Percentiles rank a stretch among this genome's conserved stretches.
Evolutionary conservation across 2,329 filamentous ascomycete species (phyloP).

Genomic region (Arthrobotrys entomopaga): DNA sequence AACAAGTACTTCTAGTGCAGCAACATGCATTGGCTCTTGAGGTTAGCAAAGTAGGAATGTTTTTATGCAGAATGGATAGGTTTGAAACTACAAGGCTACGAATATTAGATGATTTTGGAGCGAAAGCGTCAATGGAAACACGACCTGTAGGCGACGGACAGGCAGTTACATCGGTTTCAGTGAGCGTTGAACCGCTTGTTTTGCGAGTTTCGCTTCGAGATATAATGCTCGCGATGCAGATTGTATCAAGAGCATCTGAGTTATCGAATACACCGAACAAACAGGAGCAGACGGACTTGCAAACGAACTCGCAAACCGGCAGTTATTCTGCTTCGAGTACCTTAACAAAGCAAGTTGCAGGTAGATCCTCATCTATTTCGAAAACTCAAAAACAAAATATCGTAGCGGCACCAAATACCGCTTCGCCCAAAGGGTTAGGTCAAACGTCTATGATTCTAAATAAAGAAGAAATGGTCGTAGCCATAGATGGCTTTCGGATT

Average conservation of each 20-base stretch:
- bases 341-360: slow-evolving; percentile 38
- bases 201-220: slow-evolving; percentile 90
- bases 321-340: slow-evolving; percentile 56
- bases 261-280: slow-evolving; percentile 67
- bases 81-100: slow-evolving; percentile 90
- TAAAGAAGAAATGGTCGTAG: slow-evolving; percentile 82
- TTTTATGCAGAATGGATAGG: slow-evolving; percentile 96
- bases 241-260: slow-evolving; percentile 88
- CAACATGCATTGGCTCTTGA: slow-evolving; percentile 95
- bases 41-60: slow-evolving; percentile 95
- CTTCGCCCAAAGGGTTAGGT: not conserved
- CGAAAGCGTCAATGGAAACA: slow-evolving; percentile 87
- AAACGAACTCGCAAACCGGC: slow-evolving; percentile 63
- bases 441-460: slow-evolving; percentile 55
- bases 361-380: slow-evolving; percentile 61
- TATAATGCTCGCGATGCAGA: slow-evolving; percentile 92
- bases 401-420: slow-evolving; percentile 62
- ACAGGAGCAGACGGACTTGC: slow-evolving; percentile 67
- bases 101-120: slow-evolving; percentile 95
- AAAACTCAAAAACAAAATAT: slow-evolving; percentile 62
- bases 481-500: slow-evolving; percentile 86
- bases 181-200: slow-evolving; percentile 90
- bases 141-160: slow-evolving; percentile 70
- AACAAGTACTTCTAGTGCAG: slow-evolving; percentile 90
- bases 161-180: slow-evolving; percentile 78